Base-by-base conservation (phyloP, 2,329 filamentous ascomycete genomes). In the Apiospora pterosperma region DNA sequence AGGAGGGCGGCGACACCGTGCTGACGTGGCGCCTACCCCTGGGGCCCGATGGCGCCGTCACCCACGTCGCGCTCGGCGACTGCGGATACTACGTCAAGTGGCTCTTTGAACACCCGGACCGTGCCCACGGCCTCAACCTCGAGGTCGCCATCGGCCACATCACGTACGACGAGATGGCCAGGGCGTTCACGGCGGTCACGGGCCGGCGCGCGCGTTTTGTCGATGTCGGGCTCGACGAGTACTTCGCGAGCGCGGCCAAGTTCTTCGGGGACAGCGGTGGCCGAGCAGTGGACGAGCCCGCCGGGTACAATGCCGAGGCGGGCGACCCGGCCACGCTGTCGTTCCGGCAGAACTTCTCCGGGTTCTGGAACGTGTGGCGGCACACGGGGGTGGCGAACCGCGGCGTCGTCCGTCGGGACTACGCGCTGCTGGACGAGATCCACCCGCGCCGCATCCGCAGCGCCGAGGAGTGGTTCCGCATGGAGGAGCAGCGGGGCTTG, bases 381-480 rank as follows among this genome's bases (percentile, higher is more conserved):
- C 62, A 77, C 63, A 79, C 79, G 1, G 1, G 78, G 77, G 0
- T 76, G 74, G 0, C 81, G 82, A 5, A 5, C 23, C 12, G 21
- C 34, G 80, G 79, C 0, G 67, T 85, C 5, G 67, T 84, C 1
- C 70, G 71, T 65, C 76, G 82, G 61, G 79, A 86, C 68, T 85
- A 84, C 68, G 73, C 68, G 16, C 66, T 85, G 21, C 71, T 87
- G 48, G 84, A 86, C 69, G 77, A 82, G 72, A 85, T 87, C 60
- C 77, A 82, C 69, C 84, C 84, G 0, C 69, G 69, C 1, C 75
- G 84, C n/a, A 80, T 84, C 63, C 78, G 72, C 69, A 81, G 73
- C 38, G 81, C 77, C 0, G 81, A 84, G 69, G 79, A 85, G 66
- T 87, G 80, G 76, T 81, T 86, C 59, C 66, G 71, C 4, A 69